Base-by-base conservation (phyloP, 2,329 filamentous ascomycete genomes). In the Exserohilum turcica region DNA sequence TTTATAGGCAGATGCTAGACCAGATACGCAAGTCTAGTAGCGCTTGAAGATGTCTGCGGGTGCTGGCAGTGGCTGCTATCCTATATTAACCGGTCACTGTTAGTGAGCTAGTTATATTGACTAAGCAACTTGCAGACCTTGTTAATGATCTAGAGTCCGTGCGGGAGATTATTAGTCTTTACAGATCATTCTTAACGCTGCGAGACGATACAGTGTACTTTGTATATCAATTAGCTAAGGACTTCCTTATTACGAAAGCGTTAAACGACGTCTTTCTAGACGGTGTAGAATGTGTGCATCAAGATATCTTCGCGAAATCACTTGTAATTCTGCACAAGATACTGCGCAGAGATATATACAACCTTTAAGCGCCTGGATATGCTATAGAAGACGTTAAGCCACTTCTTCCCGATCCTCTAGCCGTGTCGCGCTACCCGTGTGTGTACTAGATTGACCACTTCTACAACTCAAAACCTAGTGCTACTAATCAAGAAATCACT, bases 151-250 rank as follows among this genome's bases (percentile, higher is more conserved):
- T n/a, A n/a, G 28, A 39, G 35, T 36, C 51, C 15, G 28, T 37
- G 21, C 35, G n/a, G n/a, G n/a, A n/a, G n/a, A n/a, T n/a, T n/a
- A n/a, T n/a, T n/a, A n/a, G n/a, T n/a, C n/a, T n/a, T n/a, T n/a
- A n/a, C n/a, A n/a, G n/a, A n/a, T n/a, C n/a, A n/a, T n/a, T n/a
- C n/a, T n/a, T n/a, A n/a, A n/a, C n/a, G n/a, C n/a, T n/a, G n/a
- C n/a, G n/a, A n/a, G 33, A 54, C 7, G 48, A 54, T 18, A 55
- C 27, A n/a, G 33, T 60, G 32, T 63, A 59, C 53, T 57, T 78
- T 54, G 67, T 80, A 0, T 76, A 80, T 52, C 72, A 78, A 48
- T 79, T 77, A 0, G 78, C 76, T 0, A 77, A 78, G 52, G 77
- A 80, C 12, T 78, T 68, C 54, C 50, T 81, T 1, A 19, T 56